Percentiles rank a stretch among this genome's conserved stretches.
Evolutionary conservation across 805 yeast species (phyloP).

Genomic region (Monosporozyma solicola): DNA sequence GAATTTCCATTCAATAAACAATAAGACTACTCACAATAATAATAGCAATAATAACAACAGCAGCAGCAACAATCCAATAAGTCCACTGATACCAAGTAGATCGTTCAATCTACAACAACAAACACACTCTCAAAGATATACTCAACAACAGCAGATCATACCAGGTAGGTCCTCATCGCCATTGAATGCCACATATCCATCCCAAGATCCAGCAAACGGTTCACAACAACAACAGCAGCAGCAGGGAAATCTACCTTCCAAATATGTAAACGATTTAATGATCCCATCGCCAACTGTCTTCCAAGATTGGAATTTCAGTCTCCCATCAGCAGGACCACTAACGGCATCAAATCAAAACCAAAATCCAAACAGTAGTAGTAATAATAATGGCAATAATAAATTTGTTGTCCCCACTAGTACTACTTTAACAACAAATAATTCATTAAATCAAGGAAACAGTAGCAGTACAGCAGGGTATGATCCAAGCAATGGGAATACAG

Average conservation of each 20-base stretch:
- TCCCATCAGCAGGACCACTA: conserved; percentile 6
- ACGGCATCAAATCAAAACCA: no score
- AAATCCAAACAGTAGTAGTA: no score
- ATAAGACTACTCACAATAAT: conserved; percentile 6
- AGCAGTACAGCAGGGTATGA: neutral
- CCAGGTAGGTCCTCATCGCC: neutral
- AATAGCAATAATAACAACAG: neutral
- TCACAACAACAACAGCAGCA: conserved; percentile 4
- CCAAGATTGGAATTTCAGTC: conserved; percentile 26
- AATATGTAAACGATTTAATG: conserved; percentile 28
- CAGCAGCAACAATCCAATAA: conserved; percentile 4
- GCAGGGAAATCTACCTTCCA: conserved; percentile 24
- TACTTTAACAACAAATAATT: neutral
- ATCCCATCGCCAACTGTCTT: conserved; percentile 27
- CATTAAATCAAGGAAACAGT: neutral
- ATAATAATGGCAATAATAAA: conserved; percentile 2
- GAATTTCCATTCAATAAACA: conserved; percentile 7
- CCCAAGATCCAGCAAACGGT: neutral
- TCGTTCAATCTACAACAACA: conserved; percentile 14
- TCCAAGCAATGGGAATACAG: conserved; percentile 19
- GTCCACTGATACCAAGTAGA: conserved; percentile 15
- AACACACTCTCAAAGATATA: conserved; percentile 15
- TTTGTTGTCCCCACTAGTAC: neutral
- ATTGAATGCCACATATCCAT: neutral
- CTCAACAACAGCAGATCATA: neutral